Percentiles rank a stretch among this genome's conserved stretches.
These are phyloP conservation scores for Fragaria iinumae DNA, from an alignment of 306 rosid genomes.

Conservation along the genomic window DNA sequence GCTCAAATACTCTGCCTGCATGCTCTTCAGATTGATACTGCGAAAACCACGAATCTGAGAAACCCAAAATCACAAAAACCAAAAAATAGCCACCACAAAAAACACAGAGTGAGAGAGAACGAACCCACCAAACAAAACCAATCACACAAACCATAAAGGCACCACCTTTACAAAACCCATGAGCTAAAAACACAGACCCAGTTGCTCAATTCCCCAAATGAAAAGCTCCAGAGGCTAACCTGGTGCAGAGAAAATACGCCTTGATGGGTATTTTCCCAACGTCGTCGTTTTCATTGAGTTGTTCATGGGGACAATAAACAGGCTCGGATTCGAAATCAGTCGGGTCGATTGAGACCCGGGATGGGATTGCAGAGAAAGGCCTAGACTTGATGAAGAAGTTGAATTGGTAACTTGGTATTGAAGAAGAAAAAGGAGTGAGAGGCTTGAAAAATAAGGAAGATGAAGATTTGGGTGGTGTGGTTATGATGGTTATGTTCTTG, in stretches of 20 bases:
- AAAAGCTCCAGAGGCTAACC: constrained; percentile 37
- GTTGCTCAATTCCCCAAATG: constrained; percentile 17
- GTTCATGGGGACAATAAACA: constrained; percentile 11
- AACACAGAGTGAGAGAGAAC: constrained; percentile 23
- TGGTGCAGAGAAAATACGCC: constrained; percentile 86
- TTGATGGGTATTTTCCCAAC: constrained; percentile 66
- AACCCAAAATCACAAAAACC: constrained; percentile 48
- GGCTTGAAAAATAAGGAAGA: constrained; percentile 12
- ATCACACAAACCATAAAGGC: background rate
- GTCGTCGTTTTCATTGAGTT: constrained; percentile 35
- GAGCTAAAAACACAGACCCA: constrained; percentile 17
- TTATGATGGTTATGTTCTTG: constrained; percentile 22
- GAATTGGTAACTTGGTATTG: constrained; percentile 16
- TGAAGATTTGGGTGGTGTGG: constrained; percentile 32
- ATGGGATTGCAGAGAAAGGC: constrained; percentile 56
- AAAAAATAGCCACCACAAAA: constrained; percentile 24
- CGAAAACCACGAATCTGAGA: constrained; percentile 86
- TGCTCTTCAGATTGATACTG: constrained; percentile 94
- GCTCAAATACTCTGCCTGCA: constrained; percentile 77
- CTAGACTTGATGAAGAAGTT: constrained; percentile 38
- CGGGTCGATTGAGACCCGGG: constrained; percentile 26
- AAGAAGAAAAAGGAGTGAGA: constrained; percentile 18
- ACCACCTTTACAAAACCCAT: background rate
- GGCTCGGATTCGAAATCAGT: constrained; percentile 43
- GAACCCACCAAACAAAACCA: constrained; percentile 13